Evolutionary conservation across 352 stramenopile genomes (phyloP).

Genomic region (Peronospora belbahrii): DNA sequence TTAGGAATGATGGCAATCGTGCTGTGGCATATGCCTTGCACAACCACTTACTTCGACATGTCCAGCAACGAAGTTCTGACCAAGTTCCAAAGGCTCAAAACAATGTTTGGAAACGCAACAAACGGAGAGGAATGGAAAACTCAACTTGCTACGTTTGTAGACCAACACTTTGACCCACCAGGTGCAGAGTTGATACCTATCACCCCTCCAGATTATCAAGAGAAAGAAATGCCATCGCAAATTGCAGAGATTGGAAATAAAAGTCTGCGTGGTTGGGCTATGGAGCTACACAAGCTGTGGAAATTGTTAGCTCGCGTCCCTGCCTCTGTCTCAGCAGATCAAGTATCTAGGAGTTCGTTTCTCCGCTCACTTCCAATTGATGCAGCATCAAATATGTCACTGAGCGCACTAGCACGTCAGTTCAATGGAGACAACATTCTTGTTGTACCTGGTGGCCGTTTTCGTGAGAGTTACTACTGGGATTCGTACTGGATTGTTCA

Average conservation of each 20-base stretch:
- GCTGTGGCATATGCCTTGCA: too few relatives aligned
- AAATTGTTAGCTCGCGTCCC: conserved; percentile 43
- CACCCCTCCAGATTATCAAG: conserved; percentile 37
- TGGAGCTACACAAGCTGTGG: conserved; percentile 72
- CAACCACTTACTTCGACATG: too few relatives aligned
- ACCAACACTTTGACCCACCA: conserved; percentile 51
- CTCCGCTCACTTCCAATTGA: conserved; percentile 30
- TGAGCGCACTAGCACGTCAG: conserved; percentile 7
- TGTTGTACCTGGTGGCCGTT: conserved; percentile 83
- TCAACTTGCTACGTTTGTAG: conserved; percentile 43
- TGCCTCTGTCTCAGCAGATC: background rate
- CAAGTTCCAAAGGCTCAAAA: conserved; percentile 18
- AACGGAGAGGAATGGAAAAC: conserved; percentile 14
- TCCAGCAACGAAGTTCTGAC: conserved; percentile 33
- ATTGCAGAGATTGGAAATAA: conserved; percentile 40
- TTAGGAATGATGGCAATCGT: too few relatives aligned
- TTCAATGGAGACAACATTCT: conserved; percentile 42
- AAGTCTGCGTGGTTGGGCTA: conserved; percentile 49
- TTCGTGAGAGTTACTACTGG: conserved; percentile 91
- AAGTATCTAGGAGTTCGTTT: conserved; percentile 16
- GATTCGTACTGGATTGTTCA: conserved; percentile 90
- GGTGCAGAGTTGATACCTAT: conserved; percentile 40
- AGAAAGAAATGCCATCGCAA: conserved; percentile 23
- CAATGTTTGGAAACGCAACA: background rate
- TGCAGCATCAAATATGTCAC: conserved; percentile 2